These are phyloP conservation scores for Dipteronia dyeriana DNA, from an alignment of 345 rosid species.

Conservation along the genomic window DNA sequence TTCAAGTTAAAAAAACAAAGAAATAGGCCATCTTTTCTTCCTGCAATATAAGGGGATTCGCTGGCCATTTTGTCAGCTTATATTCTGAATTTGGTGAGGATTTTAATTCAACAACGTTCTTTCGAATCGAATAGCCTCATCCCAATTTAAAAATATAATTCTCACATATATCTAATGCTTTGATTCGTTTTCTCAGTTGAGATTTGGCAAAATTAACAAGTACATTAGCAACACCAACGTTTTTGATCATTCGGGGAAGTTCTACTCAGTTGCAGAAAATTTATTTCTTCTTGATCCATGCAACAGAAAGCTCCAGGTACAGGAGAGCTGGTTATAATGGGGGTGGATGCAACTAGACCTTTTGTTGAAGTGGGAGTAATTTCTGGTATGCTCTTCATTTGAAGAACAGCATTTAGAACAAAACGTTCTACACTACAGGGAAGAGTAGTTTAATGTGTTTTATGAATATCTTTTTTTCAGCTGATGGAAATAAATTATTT, in stretches of 20 bases:
- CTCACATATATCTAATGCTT: neutral
- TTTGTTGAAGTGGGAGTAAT: conserved; percentile 42
- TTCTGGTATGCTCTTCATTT: conserved; percentile 26
- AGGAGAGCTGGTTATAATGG: conserved; percentile 40
- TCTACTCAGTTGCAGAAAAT: conserved; percentile 32
- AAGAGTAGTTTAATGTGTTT: neutral
- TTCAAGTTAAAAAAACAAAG: conserved; percentile 44
- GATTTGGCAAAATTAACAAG: conserved; percentile 41
- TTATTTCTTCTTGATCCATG: neutral
- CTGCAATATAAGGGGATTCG: conserved; percentile 50
- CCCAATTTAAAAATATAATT: neutral
- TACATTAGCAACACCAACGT: conserved; percentile 41
- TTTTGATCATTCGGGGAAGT: conserved; percentile 42
- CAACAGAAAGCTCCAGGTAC: conserved; percentile 39
- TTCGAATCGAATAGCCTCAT: neutral
- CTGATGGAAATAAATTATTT: conserved; percentile 7
- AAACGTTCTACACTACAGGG: neutral
- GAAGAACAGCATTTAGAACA: neutral
- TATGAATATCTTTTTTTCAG: neutral
- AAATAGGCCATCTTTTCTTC: conserved; percentile 45
- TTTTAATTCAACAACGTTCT: neutral
- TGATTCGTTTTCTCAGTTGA: conserved; percentile 21
- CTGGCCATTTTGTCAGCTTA: conserved; percentile 41
- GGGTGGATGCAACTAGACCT: conserved; percentile 32
- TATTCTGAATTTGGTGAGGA: conserved; percentile 34